Conservation (phyloP, 345 rosid species). For the Eutrema yunnanense region DNA sequence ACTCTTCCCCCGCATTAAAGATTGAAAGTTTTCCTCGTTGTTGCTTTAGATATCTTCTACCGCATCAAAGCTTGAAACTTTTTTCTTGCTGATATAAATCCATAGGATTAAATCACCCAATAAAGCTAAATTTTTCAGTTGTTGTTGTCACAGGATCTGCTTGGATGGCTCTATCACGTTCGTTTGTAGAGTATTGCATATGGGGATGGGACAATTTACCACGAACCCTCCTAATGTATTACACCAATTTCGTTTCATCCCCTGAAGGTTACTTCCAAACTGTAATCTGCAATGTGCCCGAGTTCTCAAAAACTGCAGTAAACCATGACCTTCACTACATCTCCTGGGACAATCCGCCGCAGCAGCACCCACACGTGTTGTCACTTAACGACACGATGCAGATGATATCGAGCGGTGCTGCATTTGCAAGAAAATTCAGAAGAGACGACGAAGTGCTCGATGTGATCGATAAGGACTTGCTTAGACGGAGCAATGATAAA, state of each 20-base stretch:
- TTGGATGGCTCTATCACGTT: slow-evolving; percentile 89
- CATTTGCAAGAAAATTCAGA: slow-evolving; percentile 85
- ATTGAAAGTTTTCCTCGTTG: not conserved
- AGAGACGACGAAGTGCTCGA: slow-evolving; percentile 54
- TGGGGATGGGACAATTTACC: slow-evolving; percentile 99
- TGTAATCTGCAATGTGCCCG: slow-evolving; percentile 85
- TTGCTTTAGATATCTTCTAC: not conserved
- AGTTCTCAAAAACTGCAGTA: slow-evolving; percentile 56
- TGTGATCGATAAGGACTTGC: slow-evolving; percentile 64
- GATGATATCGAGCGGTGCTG: slow-evolving; percentile 76
- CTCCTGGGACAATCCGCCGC: slow-evolving; percentile 92
- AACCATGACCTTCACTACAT: slow-evolving; percentile 95
- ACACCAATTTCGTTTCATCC: slow-evolving; percentile 91
- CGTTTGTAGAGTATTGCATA: slow-evolving; percentile 80
- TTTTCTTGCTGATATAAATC: not conserved
- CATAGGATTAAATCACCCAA: not conserved
- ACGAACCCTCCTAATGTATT: slow-evolving; percentile 86
- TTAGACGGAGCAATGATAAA: slow-evolving; percentile 37
- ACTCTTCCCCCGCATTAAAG: not conserved
- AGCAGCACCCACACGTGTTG: slow-evolving; percentile 83
- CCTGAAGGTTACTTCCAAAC: slow-evolving; percentile 99
- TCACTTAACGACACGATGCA: slow-evolving; percentile 57
- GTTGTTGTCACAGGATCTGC: slow-evolving; percentile 73
- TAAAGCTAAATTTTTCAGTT: not conserved
- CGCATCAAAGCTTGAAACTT: not conserved